Base-by-base conservation (phyloP, 768 basidiomycete genomes). In the Leccinum sublutescens region DNA sequence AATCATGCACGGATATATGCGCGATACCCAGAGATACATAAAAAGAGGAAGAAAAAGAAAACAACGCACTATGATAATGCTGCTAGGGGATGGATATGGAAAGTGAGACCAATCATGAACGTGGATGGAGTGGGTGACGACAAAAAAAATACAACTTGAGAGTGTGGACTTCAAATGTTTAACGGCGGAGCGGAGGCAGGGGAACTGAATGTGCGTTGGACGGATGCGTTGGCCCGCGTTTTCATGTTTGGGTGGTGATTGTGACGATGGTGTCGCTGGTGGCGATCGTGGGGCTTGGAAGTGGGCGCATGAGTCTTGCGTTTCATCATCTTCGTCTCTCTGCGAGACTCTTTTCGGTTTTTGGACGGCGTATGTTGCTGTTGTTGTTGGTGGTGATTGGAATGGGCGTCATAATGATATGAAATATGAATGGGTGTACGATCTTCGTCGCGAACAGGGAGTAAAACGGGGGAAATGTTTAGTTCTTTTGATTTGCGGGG, bases 241-340 rank as follows among this genome's bases (percentile, higher is more conserved):
- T 86, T 89, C 69, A 76, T 74, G 68, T 89, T 89, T 23, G 88
- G 86, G 61, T 85, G 83, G 65, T 82, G 80, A 62, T 85, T 85
- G 50, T 79, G 76, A 60, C 80, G 80, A 55, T 81, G 80, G 38
- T 82, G 80, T 53, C 77, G 79, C 47, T 80, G 78, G 53, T 76
- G 77, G 52, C 78, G 77, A 50, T 80, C 76, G n/a, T 77, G 71
- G 50, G 73, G 72, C 40, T 72, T 69, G 50, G 65, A 55, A 27
- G 52, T 66, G 57, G 82, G 69, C 64, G 76, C 77, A 68, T 77
- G 78, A 73, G 76, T 79, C 77, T 86, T 82, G 63, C 83, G 80
- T 73, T 87, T 85, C 68, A 82, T 75, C 72, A 82, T 77, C 75
- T 86, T 88, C 68, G 83, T 84, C 76, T 91, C 88, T 66, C 83